Conservation (phyloP, 208 protist genomes). For the Trypanosoma vivax region DNA sequence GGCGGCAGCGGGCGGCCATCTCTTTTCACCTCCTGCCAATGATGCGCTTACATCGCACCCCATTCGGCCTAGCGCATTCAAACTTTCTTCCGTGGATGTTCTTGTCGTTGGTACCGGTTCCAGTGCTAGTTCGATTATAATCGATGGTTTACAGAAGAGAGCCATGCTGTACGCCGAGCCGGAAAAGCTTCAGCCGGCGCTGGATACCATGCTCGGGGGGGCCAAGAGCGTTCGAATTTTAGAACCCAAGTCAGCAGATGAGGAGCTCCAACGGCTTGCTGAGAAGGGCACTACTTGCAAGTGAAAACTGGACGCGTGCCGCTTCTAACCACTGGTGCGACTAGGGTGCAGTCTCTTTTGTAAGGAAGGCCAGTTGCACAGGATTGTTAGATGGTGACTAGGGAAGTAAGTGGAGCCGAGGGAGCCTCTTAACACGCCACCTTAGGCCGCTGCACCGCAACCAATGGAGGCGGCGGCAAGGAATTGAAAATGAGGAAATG, state of each 20-base stretch:
- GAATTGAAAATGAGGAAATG: too few relatives aligned
- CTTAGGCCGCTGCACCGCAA: too few relatives aligned
- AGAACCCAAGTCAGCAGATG: slow-evolving; percentile 19
- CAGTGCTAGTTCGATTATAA: slow-evolving; percentile 37
- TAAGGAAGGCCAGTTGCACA: too few relatives aligned
- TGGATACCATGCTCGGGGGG: slow-evolving; percentile 34
- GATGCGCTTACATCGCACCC: slow-evolving; percentile 36
- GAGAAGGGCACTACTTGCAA: slow-evolving; percentile 11
- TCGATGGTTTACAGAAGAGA: slow-evolving; percentile 34
- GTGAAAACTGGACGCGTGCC: too few relatives aligned
- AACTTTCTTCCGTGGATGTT: slow-evolving; percentile 41
- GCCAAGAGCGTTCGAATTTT: slow-evolving; percentile 57
- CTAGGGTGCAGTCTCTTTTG: too few relatives aligned
- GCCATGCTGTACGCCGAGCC: slow-evolving; percentile 68
- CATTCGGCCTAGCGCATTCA: slow-evolving; percentile 45
- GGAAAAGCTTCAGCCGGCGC: slow-evolving; percentile 17
- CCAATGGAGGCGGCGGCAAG: too few relatives aligned
- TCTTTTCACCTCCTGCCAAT: slow-evolving; percentile 56
- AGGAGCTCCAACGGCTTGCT: slow-evolving; percentile 34
- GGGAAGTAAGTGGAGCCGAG: too few relatives aligned
- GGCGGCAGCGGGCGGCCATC: slow-evolving; percentile 65
- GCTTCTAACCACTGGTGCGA: too few relatives aligned
- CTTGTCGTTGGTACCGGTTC: slow-evolving; percentile 52
- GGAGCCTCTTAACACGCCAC: too few relatives aligned
- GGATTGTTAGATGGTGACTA: too few relatives aligned